These are phyloP conservation scores for Geotrichum australiense DNA, from an alignment of 1,139 yeast genomes.

Conservation along the genomic window DNA sequence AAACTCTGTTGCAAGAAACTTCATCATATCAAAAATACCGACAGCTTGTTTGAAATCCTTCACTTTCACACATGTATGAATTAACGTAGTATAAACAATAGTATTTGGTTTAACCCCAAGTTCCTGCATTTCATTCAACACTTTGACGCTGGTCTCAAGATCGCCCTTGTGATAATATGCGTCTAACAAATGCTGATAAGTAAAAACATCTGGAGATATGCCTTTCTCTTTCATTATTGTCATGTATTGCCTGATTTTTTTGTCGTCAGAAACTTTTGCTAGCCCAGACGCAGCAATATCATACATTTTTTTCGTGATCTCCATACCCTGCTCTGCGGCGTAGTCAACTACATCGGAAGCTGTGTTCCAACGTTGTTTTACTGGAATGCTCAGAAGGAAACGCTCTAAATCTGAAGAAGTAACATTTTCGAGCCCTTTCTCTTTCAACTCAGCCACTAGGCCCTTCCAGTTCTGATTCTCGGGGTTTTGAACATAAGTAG, in stretches of 20 bases:
- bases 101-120: conserved; percentile 48
- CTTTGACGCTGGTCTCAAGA: conserved; percentile 25
- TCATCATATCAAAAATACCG: conserved; percentile 77
- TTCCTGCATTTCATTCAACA: conserved; percentile 45
- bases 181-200: conserved; percentile 43
- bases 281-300: conserved; percentile 34
- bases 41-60: conserved; percentile 52
- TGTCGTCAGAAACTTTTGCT: conserved; percentile 29
- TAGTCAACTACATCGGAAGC: conserved; percentile 26
- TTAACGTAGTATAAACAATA: conserved; percentile 53
- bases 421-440: conserved; percentile 22
- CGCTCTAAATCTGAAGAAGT: conserved; percentile 24
- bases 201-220: conserved; percentile 35
- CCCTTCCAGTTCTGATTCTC: conserved; percentile 25
- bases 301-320: conserved; percentile 24
- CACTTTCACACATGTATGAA: conserved; percentile 58
- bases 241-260: conserved; percentile 32
- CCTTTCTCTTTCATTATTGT: conserved; percentile 33
- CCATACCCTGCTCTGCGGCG: conserved; percentile 25
- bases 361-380: conserved; percentile 23
- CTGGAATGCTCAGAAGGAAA: conserved; percentile 28
- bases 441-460: conserved; percentile 21
- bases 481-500: conserved; percentile 20
- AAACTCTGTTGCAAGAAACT: conserved; percentile 57
- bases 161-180: conserved; percentile 36